phyloP scores from a whole-genome alignment of 2,329 filamentous ascomycete species.

The Aspergillus quadricinctus region DNA sequence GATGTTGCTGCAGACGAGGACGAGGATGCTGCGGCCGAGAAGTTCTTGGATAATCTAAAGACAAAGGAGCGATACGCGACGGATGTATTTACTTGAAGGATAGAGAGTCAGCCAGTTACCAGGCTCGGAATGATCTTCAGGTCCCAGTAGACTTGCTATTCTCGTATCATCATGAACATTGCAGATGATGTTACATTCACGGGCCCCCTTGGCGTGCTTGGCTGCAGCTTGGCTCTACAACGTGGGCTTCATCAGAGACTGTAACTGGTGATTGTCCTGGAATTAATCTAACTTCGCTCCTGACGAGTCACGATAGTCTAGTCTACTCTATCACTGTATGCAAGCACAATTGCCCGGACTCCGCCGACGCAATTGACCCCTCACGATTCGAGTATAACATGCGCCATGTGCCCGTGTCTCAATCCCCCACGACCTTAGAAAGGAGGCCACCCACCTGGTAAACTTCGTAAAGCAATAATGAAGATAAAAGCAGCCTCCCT shows the following conservation, averaged over 20 bases:
- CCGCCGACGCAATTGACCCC: neutral
- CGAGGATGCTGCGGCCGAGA: neutral
- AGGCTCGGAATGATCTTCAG: neutral
- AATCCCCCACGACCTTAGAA: too few relatives aligned
- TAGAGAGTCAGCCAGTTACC: neutral
- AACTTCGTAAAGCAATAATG: neutral
- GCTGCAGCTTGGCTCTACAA: neutral
- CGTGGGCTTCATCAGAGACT: neutral
- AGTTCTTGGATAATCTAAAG: neutral
- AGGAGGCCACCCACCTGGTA: too few relatives aligned
- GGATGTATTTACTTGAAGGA: neutral
- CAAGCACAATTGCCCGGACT: neutral
- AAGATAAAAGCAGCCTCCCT: neutral
- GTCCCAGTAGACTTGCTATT: neutral
- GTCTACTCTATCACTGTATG: neutral
- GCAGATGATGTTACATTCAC: neutral
- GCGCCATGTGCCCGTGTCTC: neutral
- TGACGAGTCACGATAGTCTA: neutral
- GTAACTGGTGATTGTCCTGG: neutral
- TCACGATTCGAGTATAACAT: neutral
- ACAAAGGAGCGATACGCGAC: neutral
- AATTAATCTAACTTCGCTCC: neutral
- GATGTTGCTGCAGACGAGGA: neutral
- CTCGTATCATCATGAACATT: neutral
- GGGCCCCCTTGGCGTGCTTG: neutral